phyloP scores from a whole-genome alignment of 2,329 filamentous ascomycete genomes.

The Mycosphaerella sp. region DNA sequence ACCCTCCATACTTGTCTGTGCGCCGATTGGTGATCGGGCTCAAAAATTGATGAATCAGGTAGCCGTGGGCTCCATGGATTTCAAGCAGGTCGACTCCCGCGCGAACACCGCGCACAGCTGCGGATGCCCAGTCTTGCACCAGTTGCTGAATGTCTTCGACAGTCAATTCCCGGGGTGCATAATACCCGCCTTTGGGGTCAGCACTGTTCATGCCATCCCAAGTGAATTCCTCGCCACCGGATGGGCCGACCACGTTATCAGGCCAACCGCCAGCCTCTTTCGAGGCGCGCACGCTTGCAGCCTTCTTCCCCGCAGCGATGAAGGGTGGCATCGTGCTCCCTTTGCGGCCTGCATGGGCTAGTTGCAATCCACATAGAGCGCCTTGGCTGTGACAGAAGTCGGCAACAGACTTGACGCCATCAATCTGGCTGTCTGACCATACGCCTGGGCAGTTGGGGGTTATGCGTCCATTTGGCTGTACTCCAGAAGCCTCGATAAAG shows the following conservation, averaged over 20 bases:
- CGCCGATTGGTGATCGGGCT: constrained; percentile 62
- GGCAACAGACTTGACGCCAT: constrained; percentile 60
- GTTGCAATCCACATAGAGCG: constrained; percentile 69
- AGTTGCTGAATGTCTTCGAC: constrained; percentile 59
- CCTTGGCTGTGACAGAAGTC: constrained; percentile 74
- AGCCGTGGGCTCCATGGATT: constrained; percentile 74
- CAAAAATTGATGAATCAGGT: constrained; percentile 64
- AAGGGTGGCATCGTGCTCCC: constrained; percentile 55
- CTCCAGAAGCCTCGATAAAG: constrained; percentile 71
- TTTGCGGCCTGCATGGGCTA: constrained; percentile 69
- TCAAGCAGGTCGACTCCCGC: constrained; percentile 74
- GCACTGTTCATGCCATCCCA: constrained; percentile 34
- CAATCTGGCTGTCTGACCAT: constrained; percentile 78
- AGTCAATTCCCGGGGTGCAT: constrained; percentile 48
- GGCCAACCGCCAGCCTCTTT: constrained; percentile 47
- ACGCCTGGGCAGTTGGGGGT: constrained; percentile 70
- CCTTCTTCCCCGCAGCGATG: constrained; percentile 40
- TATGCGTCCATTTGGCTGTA: constrained; percentile 74
- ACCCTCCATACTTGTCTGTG: constrained; percentile 60
- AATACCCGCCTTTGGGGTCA: constrained; percentile 33
- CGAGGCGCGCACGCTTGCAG: constrained; percentile 47
- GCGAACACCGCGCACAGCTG: constrained; percentile 47
- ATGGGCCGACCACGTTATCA: constrained; percentile 51
- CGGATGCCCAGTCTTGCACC: constrained; percentile 56
- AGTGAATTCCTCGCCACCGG: constrained; percentile 37